These are phyloP conservation scores for Quercus robur DNA, from an alignment of 306 rosid genomes.

Conservation along the genomic window DNA sequence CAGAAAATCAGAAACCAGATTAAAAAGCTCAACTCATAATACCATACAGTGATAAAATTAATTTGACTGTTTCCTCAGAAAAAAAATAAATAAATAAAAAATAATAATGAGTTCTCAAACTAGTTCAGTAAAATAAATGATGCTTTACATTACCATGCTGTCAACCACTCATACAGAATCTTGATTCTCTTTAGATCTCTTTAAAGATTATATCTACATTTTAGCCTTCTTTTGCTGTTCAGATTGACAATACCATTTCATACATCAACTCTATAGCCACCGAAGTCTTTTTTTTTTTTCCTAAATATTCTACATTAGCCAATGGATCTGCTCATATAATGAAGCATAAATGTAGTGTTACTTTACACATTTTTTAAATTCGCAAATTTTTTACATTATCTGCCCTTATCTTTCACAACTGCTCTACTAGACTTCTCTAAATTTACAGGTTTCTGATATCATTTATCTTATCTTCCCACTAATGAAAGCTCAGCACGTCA, in stretches of 20 bases:
- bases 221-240: too few species aligned
- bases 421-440: background rate
- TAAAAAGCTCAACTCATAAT: background rate
- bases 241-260: background rate
- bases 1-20: background rate
- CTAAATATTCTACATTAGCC: background rate
- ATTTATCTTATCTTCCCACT: background rate
- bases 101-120: constrained; percentile 7
- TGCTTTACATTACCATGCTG: background rate
- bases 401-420: background rate
- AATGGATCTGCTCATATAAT: background rate
- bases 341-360: background rate
- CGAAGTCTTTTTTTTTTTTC: background rate
- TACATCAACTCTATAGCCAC: background rate
- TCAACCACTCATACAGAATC: background rate
- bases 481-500: background rate
- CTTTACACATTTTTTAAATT: background rate
- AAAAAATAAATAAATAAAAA: too few species aligned
- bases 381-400: background rate
- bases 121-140: background rate
- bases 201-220: too few species aligned
- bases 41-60: background rate
- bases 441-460: constrained; percentile 6
- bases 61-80: background rate
- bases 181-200: too few species aligned